Base-by-base conservation (phyloP, 805 yeast species). In the Zygosaccharomyces rouxii region DNA sequence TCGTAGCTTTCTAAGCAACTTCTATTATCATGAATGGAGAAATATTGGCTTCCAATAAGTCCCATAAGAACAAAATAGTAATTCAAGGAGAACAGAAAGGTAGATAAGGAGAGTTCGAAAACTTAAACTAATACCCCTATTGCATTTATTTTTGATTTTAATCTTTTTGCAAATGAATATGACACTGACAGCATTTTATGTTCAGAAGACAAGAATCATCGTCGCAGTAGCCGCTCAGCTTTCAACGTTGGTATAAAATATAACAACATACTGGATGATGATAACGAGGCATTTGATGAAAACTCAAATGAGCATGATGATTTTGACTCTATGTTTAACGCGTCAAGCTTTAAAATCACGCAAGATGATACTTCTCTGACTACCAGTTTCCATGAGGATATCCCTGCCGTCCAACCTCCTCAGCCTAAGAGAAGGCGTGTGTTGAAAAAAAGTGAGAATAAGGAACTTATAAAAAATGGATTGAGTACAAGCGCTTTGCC, bases 401-500 rank as follows among this genome's bases (percentile, higher is more conserved):
- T 28, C n/a, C 21, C 42, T 25, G 42, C 13, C 7, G 19, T 31
- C n/a, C 39, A 35, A 23, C 35, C 22, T 11, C 35, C 35, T 9
- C 22, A n/a, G n/a, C 41, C 41, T n/a, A 48, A 37, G 30, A 23
- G 48, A 21, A 35, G 44, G 13, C 38, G 52, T 5, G 35, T 26
- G 9, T 30, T 53, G 25, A 54, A 44, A 28, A 51, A 38, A 38
- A 10, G 22, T 4, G 19, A 18, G 25, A 16, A 37, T 7, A 30
- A 38, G 6, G 9, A 14, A 9, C 5, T 33, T 25, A 4, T 10
- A 3, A 39, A 16, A 29, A 19, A 26, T 21, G 33, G 42, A 26
- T 22, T 46, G n/a, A 28, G 37, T 9, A 61, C 60, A 1, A 39
- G 49, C 6, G 54, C 50, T 1, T 55, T 77, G 3, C 74, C 80